Conservation (phyloP, 768 basidiomycete genomes). For the Exsudoporus frostii region DNA sequence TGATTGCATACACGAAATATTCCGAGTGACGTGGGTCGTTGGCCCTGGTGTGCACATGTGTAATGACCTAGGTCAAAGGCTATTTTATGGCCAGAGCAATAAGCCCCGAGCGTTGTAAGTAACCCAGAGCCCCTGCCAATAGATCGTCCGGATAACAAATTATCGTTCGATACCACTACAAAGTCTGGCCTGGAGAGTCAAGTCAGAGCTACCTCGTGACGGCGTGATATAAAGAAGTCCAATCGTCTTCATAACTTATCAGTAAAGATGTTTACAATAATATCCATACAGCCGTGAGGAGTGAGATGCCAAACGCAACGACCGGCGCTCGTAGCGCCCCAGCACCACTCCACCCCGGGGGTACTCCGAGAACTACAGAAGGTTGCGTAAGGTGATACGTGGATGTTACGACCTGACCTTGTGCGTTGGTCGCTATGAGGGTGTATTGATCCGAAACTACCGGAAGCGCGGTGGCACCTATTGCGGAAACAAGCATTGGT, state of each 20-base stretch:
- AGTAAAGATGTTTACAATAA: conserved; percentile 9
- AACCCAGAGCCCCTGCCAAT: neutral
- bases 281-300: conserved; percentile 15
- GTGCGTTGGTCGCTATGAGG: conserved; percentile 52
- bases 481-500: conserved; percentile 47
- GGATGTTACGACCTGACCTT: conserved; percentile 52
- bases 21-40: too few relatives aligned
- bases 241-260: neutral
- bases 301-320: conserved; percentile 6
- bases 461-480: conserved; percentile 56
- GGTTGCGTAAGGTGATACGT: conserved; percentile 46
- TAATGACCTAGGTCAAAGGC: too few relatives aligned
- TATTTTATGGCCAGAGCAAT: too few relatives aligned
- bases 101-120: too few relatives aligned
- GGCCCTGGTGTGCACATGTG: too few relatives aligned
- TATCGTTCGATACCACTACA: neutral
- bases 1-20: neutral
- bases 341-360: conserved; percentile 52
- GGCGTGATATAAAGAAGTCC: neutral
- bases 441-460: conserved; percentile 53
- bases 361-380: conserved; percentile 56
- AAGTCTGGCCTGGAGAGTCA: neutral
- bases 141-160: neutral
- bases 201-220: neutral
- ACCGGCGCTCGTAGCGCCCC: conserved; percentile 6